These are phyloP conservation scores for Naganishia randhawae DNA, from an alignment of 768 basidiomycete species.

Conservation along the genomic window DNA sequence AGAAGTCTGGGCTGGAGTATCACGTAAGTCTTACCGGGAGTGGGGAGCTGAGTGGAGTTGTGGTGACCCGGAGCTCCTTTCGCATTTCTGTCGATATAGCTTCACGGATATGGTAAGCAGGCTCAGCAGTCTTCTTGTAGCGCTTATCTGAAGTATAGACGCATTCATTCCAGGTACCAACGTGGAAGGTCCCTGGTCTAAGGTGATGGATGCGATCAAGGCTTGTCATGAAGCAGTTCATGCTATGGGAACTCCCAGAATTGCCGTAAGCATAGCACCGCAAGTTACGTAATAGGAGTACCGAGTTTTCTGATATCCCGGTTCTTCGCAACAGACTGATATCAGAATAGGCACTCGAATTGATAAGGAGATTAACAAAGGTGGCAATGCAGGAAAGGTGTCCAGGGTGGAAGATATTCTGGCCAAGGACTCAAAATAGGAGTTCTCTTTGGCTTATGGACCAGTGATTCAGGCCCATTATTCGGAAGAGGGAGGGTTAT, in stretches of 20 bases:
- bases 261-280: conserved; percentile 37
- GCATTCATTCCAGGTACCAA: conserved; percentile 60
- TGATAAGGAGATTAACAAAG: conserved; percentile 60
- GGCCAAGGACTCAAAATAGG: conserved; percentile 33
- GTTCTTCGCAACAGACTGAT: conserved; percentile 67
- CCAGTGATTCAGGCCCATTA: too few relatives aligned
- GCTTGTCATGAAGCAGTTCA: conserved; percentile 65
- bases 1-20: conserved; percentile 75
- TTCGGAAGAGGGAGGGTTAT: background rate
- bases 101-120: conserved; percentile 17
- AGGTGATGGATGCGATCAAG: conserved; percentile 80
- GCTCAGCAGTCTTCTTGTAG: background rate
- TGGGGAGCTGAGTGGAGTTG: too few relatives aligned
- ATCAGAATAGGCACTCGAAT: conserved; percentile 89
- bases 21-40: conserved; percentile 54
- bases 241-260: conserved; percentile 41
- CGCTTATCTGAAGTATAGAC: background rate
- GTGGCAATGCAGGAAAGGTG: conserved; percentile 76
- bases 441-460: background rate
- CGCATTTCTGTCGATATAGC: background rate
- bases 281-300: background rate
- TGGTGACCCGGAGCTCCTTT: conserved; percentile 42
- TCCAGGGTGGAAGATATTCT: conserved; percentile 76
- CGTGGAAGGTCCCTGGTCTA: conserved; percentile 80
- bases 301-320: background rate